A percentile compares a stretch with the other conserved stretches of the same genome.
These are phyloP conservation scores for Colletotrichum orchidophilum DNA, from an alignment of 2,329 filamentous ascomycete species.

Conservation along the genomic window DNA sequence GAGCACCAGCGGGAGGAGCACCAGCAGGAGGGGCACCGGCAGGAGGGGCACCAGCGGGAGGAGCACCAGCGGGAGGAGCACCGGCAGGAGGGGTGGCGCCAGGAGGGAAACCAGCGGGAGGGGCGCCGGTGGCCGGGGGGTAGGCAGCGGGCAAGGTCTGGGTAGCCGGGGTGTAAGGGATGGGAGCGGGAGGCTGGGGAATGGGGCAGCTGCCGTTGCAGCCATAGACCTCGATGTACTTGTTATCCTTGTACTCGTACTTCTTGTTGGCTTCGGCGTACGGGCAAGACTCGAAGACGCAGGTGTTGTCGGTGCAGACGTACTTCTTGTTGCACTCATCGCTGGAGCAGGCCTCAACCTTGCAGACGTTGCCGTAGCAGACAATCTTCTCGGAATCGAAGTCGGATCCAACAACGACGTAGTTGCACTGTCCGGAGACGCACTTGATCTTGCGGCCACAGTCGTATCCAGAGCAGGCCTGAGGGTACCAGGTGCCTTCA, in stretches of 20 bases:
- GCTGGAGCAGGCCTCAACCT: slow-evolving; percentile 43
- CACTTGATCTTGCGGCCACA: slow-evolving; percentile 30
- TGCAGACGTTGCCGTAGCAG: slow-evolving; percentile 36
- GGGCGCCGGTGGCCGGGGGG: background rate
- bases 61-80: background rate
- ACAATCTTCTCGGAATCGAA: slow-evolving; percentile 29
- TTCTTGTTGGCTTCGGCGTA: slow-evolving; percentile 40
- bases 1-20: background rate
- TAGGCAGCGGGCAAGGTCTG: background rate
- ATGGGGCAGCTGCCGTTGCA: slow-evolving; percentile 43
- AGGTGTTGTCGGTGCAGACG: slow-evolving; percentile 38
- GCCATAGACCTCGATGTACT: slow-evolving; percentile 43
- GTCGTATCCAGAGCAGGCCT: slow-evolving; percentile 22
- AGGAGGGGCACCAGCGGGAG: background rate
- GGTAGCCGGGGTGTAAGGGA: background rate
- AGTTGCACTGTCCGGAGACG: slow-evolving; percentile 9
- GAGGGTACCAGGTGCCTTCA: slow-evolving; percentile 26
- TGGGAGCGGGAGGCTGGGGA: slow-evolving; percentile 36
- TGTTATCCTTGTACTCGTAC: slow-evolving; percentile 44
- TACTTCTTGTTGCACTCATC: slow-evolving; percentile 40
- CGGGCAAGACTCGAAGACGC: slow-evolving; percentile 39
- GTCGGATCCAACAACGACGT: slow-evolving; percentile 10
- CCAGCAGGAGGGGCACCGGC: background rate
- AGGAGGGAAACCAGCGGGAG: background rate
- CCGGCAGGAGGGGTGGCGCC: background rate